Evolutionary conservation across 768 basidiomycete genomes (phyloP).

Genomic region (Saitozyma podzolica): DNA sequence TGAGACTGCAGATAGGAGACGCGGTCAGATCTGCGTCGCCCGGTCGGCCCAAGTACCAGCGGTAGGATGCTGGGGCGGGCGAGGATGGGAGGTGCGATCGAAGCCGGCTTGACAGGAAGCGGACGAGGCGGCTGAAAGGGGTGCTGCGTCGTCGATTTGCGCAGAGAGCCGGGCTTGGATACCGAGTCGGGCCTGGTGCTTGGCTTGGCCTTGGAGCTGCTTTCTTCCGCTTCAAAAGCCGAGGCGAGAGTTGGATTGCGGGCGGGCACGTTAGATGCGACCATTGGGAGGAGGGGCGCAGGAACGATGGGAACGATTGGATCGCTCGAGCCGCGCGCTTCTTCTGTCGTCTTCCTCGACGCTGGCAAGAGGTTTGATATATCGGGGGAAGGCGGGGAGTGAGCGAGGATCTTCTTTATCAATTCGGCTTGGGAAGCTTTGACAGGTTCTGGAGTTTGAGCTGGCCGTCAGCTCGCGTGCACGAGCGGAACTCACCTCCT

Average conservation of each 20-base stretch:
- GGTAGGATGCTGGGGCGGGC: neutral
- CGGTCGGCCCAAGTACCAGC: too few species aligned
- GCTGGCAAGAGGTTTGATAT: too few species aligned
- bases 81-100: neutral
- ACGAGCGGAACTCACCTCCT: conserved; percentile 20
- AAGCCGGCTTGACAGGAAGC: neutral
- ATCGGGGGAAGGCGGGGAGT: too few species aligned
- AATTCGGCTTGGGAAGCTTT: conserved; percentile 27
- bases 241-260: too few species aligned
- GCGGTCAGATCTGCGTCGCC: neutral
- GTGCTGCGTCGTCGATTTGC: neutral
- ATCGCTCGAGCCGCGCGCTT: neutral
- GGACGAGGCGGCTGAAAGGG: neutral
- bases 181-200: neutral
- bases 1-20: conserved; percentile 11
- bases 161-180: neutral
- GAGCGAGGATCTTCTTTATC: conserved; percentile 13
- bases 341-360: neutral
- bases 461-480: conserved; percentile 1
- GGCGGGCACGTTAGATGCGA: too few species aligned
- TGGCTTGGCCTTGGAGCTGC: neutral
- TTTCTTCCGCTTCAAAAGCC: too few species aligned
- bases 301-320: too few species aligned
- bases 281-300: neutral
- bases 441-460: conserved; percentile 19